Percentiles rank a stretch among this genome's conserved stretches.
Conservation (phyloP, 176 grass and related monocot genomes). For the Eremochloa ophiuroides region DNA sequence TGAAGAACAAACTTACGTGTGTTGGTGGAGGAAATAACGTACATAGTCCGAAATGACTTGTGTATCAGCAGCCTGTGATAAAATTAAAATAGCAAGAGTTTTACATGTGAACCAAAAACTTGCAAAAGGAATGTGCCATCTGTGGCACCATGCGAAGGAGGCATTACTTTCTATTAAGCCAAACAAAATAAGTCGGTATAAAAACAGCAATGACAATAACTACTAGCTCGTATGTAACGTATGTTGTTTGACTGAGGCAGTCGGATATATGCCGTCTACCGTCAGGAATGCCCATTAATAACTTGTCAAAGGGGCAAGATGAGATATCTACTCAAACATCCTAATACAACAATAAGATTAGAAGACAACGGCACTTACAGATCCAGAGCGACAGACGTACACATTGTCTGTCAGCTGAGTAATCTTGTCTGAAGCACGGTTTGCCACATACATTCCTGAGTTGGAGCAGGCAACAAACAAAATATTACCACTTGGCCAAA, state of each 20-base stretch:
- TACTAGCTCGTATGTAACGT: neutral
- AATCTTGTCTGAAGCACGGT: slow-evolving; percentile 91
- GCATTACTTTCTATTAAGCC: neutral
- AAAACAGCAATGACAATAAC: neutral
- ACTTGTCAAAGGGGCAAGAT: neutral
- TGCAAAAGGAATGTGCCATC: neutral
- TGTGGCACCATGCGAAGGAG: neutral
- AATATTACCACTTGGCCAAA: neutral
- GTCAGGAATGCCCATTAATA: neutral
- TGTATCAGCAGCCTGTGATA: slow-evolving; percentile 79
- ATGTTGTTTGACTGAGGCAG: neutral
- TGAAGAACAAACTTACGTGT: slow-evolving; percentile 64
- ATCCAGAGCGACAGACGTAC: slow-evolving; percentile 89
- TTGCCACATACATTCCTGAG: slow-evolving; percentile 86
- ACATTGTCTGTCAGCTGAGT: slow-evolving; percentile 85
- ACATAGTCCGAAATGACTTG: slow-evolving; percentile 97
- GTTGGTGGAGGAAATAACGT: slow-evolving; percentile 93
- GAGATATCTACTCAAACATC: neutral
- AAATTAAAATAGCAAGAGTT: slow-evolving; percentile 3
- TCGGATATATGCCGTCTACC: neutral
- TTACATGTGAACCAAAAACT: neutral
- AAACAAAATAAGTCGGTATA: neutral
- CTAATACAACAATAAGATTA: neutral
- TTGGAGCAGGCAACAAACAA: neutral
- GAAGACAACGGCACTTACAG: slow-evolving; percentile 50